A percentile compares a stretch with the other conserved stretches of the same genome.
These are phyloP conservation scores for Cladosporium sp. DNA, from an alignment of 2,329 filamentous ascomycete species.

Conservation along the genomic window DNA sequence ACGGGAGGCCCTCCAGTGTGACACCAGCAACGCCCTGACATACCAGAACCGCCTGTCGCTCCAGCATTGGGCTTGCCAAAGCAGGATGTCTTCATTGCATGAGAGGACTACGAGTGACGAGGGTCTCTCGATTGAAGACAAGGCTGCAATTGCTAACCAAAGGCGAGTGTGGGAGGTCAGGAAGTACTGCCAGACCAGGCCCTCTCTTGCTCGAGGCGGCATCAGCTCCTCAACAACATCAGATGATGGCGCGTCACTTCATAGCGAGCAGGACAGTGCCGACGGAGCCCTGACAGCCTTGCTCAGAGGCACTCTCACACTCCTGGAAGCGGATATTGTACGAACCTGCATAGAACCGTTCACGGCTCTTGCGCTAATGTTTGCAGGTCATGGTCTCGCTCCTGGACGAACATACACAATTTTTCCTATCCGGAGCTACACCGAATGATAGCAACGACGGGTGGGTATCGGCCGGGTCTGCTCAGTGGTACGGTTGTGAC, in stretches of 20 bases:
- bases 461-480: too few species aligned
- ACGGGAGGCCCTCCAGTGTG: too few species aligned
- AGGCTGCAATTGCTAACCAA: background rate
- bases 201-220: background rate
- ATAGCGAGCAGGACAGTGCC: background rate
- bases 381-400: background rate
- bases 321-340: too few species aligned
- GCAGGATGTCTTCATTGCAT: too few species aligned
- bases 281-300: background rate
- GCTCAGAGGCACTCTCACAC: too few species aligned
- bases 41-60: too few species aligned
- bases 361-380: background rate
- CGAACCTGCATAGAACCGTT: background rate
- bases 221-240: too few species aligned
- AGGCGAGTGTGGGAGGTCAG: constrained; percentile 7
- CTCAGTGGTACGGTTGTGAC: constrained; percentile 11
- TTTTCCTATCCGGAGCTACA: background rate
- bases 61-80: too few species aligned
- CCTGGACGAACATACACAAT: background rate
- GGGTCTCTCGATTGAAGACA: too few species aligned
- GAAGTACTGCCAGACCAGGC: constrained; percentile 8
- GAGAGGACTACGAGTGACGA: too few species aligned
- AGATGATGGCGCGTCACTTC: too few species aligned
- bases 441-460: background rate
- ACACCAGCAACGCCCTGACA: too few species aligned